Evolutionary conservation across 768 basidiomycete genomes (phyloP).

Genomic region (Bullera alba): DNA sequence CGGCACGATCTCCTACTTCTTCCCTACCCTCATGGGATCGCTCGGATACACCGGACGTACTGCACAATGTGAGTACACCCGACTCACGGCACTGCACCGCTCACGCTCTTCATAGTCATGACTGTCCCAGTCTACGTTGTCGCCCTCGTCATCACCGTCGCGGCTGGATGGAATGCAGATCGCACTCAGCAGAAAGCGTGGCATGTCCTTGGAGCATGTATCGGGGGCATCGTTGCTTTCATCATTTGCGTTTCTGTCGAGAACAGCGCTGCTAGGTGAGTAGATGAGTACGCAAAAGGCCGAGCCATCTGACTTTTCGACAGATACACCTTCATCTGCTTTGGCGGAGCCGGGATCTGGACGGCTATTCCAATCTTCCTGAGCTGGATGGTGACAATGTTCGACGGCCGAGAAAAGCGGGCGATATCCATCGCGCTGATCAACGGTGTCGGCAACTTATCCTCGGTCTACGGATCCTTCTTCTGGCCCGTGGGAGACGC

Average conservation of each 20-base stretch:
- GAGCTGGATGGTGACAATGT: slow-evolving; percentile 42
- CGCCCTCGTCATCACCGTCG: slow-evolving; percentile 33
- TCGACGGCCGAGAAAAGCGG: slow-evolving; percentile 40
- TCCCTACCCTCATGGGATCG: slow-evolving; percentile 39
- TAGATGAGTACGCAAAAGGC: background rate
- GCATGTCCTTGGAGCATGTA: slow-evolving; percentile 26
- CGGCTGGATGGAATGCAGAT: slow-evolving; percentile 32
- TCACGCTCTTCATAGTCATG: slow-evolving; percentile 31
- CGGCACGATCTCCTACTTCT: slow-evolving; percentile 44
- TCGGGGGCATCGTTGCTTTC: slow-evolving; percentile 23
- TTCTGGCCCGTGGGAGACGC: slow-evolving; percentile 40
- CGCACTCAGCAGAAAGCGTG: slow-evolving; percentile 37
- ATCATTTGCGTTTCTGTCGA: slow-evolving; percentile 35
- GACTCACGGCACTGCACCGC: no score
- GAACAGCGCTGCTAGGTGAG: slow-evolving; percentile 23
- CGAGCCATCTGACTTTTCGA: background rate
- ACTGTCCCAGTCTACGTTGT: slow-evolving; percentile 43
- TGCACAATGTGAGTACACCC: slow-evolving; percentile 31
- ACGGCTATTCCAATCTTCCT: slow-evolving; percentile 41
- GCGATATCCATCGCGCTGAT: slow-evolving; percentile 40
- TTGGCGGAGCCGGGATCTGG: slow-evolving; percentile 45
- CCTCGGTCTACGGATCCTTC: slow-evolving; percentile 44
- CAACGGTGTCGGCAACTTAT: slow-evolving; percentile 19
- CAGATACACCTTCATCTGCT: slow-evolving; percentile 42
- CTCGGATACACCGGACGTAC: slow-evolving; percentile 37